Percentiles rank a stretch among this genome's conserved stretches.
Evolutionary conservation across 495 filamentous ascomycete species (phyloP).

Genomic region (Penicillium angulare): DNA sequence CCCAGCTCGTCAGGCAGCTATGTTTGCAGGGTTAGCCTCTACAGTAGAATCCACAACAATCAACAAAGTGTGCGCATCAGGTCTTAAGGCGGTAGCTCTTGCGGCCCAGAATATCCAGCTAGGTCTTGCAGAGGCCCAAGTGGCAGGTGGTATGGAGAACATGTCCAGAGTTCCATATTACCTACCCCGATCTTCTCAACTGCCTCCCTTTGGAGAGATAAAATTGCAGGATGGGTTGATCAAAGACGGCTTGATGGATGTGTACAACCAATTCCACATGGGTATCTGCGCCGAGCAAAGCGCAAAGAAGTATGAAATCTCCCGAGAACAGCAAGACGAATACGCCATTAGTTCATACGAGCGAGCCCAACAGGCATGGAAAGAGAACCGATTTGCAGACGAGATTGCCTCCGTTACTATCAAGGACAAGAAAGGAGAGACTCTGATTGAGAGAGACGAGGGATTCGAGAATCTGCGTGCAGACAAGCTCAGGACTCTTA

Average conservation of each 20-base stretch:
- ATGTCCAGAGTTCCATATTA: constrained; percentile 96
- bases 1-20: constrained; percentile 84
- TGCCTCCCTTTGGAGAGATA: constrained; percentile 81
- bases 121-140: constrained; percentile 77
- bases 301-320: constrained; percentile 79
- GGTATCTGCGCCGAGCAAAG: constrained; percentile 96
- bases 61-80: constrained; percentile 97
- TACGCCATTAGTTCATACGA: constrained; percentile 88
- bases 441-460: constrained; percentile 76
- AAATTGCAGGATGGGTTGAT: constrained; percentile 88
- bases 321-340: constrained; percentile 80
- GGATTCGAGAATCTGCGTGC: constrained; percentile 80
- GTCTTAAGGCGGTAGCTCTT: constrained; percentile 84
- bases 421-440: constrained; percentile 78
- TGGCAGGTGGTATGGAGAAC: constrained; percentile 96
- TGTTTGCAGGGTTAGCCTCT: constrained; percentile 79
- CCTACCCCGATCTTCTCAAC: constrained; percentile 67
- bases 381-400: constrained; percentile 70
- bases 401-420: constrained; percentile 87
- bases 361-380: constrained; percentile 89
- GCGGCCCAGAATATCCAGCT: constrained; percentile 94
- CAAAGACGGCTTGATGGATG: constrained; percentile 94
- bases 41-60: constrained; percentile 83
- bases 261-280: constrained; percentile 97
- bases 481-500: constrained; percentile 81